A percentile compares a stretch with the other conserved stretches of the same genome.
These are phyloP conservation scores for Sporobolomyces roseus DNA, from an alignment of 768 basidiomycete genomes.

Conservation along the genomic window DNA sequence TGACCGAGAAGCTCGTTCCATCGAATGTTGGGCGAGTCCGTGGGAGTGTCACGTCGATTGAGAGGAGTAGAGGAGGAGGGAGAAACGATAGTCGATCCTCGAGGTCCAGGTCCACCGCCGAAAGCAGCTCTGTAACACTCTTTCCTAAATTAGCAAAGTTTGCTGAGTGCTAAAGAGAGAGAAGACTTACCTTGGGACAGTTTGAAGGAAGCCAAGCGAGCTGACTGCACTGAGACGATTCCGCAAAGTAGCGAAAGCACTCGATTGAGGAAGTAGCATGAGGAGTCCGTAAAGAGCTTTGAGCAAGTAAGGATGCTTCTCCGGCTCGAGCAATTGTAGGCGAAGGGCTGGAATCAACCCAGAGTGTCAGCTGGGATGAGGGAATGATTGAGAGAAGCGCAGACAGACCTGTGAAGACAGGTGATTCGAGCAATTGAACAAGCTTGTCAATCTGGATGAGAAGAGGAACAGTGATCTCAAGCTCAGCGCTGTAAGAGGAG, in stretches of 20 bases:
- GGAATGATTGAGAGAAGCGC: neutral
- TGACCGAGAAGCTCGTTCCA: conserved; percentile 92
- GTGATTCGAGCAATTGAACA: conserved; percentile 95
- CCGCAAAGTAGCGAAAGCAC: conserved; percentile 87
- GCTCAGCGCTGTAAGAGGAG: conserved; percentile 69
- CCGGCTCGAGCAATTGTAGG: conserved; percentile 91
- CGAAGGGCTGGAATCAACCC: conserved; percentile 58
- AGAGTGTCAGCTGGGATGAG: no score
- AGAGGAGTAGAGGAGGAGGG: conserved; percentile 58
- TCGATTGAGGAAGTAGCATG: conserved; percentile 95
- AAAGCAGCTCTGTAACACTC: conserved; percentile 13
- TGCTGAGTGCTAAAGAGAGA: no score
- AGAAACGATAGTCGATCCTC: conserved; percentile 38
- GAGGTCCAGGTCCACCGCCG: conserved; percentile 3
- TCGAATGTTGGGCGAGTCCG: conserved; percentile 65
- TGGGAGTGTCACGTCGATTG: conserved; percentile 9
- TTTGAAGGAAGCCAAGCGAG: conserved; percentile 87
- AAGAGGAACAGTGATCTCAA: conserved; percentile 92
- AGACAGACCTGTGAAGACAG: conserved; percentile 87
- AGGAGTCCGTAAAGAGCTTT: conserved; percentile 95
- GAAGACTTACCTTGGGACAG: conserved; percentile 57
- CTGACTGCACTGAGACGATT: conserved; percentile 93
- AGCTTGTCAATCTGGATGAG: conserved; percentile 96
- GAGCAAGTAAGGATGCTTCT: conserved; percentile 91
- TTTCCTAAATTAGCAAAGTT: no score